Conservation (phyloP, 768 basidiomycete species). For the Russula sp. region DNA sequence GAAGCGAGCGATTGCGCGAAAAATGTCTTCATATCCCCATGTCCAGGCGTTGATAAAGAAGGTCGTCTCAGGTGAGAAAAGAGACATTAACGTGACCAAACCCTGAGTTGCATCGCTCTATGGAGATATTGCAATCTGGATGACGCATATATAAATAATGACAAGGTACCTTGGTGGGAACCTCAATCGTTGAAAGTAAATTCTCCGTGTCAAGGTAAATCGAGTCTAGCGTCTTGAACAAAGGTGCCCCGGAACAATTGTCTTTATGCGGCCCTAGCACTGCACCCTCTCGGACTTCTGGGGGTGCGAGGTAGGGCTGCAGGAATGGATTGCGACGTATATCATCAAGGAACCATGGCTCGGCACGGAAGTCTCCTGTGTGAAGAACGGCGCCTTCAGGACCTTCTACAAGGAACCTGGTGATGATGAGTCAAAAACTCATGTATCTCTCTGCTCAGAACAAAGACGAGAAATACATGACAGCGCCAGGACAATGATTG, state of each 20-base stretch:
- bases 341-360: slow-evolving; percentile 68
- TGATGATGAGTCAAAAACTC: not conserved
- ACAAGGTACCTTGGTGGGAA: slow-evolving; percentile 2
- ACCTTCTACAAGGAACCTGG: slow-evolving; percentile 81
- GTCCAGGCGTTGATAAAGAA: slow-evolving; percentile 96
- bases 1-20: slow-evolving; percentile 62
- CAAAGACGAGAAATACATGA: slow-evolving; percentile 53
- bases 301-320: slow-evolving; percentile 53
- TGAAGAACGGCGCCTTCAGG: slow-evolving; percentile 67
- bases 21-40: slow-evolving; percentile 90
- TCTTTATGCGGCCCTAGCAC: not conserved
- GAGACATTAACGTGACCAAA: slow-evolving; percentile 58
- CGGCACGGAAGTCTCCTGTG: slow-evolving; percentile 90
- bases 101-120: slow-evolving; percentile 63
- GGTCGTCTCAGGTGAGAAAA: slow-evolving; percentile 54
- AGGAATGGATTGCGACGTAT: slow-evolving; percentile 64
- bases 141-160: not conserved
- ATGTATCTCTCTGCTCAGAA: not conserved
- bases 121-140: not conserved
- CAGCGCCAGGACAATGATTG: slow-evolving; percentile 91
- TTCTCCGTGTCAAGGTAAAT: slow-evolving; percentile 82
- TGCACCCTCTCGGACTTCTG: not conserved
- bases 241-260: not conserved
- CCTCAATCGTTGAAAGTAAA: slow-evolving; percentile 35
- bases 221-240: slow-evolving; percentile 47